These are phyloP conservation scores for Trifolium repens DNA, from an alignment of 306 rosid genomes.

Conservation along the genomic window DNA sequence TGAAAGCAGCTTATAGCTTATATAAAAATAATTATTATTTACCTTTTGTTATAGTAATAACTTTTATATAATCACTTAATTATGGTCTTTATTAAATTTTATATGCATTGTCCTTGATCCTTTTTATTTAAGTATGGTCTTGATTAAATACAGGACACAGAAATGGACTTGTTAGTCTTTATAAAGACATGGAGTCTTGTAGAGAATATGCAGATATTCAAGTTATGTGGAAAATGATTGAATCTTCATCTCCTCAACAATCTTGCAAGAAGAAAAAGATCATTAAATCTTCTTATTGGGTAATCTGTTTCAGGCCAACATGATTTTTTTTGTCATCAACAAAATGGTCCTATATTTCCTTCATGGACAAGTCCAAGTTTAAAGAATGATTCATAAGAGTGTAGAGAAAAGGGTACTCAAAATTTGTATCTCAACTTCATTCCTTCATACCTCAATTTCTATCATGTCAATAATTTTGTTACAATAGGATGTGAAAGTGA, in stretches of 20 bases:
- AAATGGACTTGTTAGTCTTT: constrained; percentile 63
- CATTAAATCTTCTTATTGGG: constrained; percentile 45
- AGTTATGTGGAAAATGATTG: constrained; percentile 94
- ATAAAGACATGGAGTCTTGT: constrained; percentile 77
- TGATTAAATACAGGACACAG: constrained; percentile 57
- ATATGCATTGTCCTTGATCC: constrained; percentile 22
- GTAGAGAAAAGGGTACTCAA: constrained; percentile 22
- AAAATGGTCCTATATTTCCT: background rate
- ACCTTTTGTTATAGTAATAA: no score
- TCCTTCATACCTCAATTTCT: background rate
- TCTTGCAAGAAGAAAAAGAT: constrained; percentile 34
- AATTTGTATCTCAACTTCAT: constrained; percentile 27
- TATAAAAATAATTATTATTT: background rate
- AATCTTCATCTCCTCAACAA: constrained; percentile 59
- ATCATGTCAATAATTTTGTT: constrained; percentile 27
- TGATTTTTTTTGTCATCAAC: constrained; percentile 16
- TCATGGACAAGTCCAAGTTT: background rate
- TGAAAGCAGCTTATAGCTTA: background rate
- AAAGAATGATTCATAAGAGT: background rate
- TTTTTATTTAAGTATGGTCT: constrained; percentile 12
- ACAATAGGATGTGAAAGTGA: constrained; percentile 26
- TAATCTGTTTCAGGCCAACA: constrained; percentile 52
- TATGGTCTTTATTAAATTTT: constrained; percentile 8
- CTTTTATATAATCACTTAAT: background rate
- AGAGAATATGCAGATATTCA: constrained; percentile 80